These are phyloP conservation scores for Fusarium sp. DNA, from an alignment of 2,329 filamentous ascomycete species.

Conservation along the genomic window DNA sequence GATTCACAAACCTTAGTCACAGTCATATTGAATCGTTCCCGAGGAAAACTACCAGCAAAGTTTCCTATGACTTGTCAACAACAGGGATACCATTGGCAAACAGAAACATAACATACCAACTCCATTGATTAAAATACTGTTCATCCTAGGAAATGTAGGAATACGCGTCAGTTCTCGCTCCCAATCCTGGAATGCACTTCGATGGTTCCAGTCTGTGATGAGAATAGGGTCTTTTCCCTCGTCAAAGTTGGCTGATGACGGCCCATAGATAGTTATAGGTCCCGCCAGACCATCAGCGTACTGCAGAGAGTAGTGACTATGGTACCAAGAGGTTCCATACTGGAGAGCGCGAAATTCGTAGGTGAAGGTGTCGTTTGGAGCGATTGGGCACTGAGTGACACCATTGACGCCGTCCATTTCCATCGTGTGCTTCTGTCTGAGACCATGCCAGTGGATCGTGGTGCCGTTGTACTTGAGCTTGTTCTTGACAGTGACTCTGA, in stretches of 20 bases:
- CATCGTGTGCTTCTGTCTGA: slow-evolving; percentile 11
- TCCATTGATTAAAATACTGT: neutral
- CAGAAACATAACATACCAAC: neutral
- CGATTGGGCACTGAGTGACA: slow-evolving; percentile 20
- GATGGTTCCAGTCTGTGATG: slow-evolving; percentile 13
- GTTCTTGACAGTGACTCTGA: neutral
- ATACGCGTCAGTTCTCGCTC: neutral
- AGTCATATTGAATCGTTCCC: neutral
- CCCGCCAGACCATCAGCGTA: slow-evolving; percentile 34
- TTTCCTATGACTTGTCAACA: neutral
- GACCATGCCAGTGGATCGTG: slow-evolving; percentile 18
- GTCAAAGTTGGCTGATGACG: slow-evolving; percentile 10
- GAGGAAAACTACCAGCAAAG: neutral
- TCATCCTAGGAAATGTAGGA: slow-evolving; percentile 3
- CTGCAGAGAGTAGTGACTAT: slow-evolving; percentile 34
- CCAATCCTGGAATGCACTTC: slow-evolving; percentile 11
- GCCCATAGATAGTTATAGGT: slow-evolving; percentile 27
- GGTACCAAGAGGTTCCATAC: slow-evolving; percentile 32
- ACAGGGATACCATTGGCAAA: neutral
- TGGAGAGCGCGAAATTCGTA: slow-evolving; percentile 25
- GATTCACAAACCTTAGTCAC: neutral
- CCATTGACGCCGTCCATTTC: slow-evolving; percentile 10
- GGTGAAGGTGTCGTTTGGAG: slow-evolving; percentile 3
- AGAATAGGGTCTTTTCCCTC: slow-evolving; percentile 4
- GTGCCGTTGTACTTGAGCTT: slow-evolving; percentile 3